These are phyloP conservation scores for Astrothelium subdiscretum DNA, from an alignment of 495 filamentous ascomycete genomes.

Conservation along the genomic window DNA sequence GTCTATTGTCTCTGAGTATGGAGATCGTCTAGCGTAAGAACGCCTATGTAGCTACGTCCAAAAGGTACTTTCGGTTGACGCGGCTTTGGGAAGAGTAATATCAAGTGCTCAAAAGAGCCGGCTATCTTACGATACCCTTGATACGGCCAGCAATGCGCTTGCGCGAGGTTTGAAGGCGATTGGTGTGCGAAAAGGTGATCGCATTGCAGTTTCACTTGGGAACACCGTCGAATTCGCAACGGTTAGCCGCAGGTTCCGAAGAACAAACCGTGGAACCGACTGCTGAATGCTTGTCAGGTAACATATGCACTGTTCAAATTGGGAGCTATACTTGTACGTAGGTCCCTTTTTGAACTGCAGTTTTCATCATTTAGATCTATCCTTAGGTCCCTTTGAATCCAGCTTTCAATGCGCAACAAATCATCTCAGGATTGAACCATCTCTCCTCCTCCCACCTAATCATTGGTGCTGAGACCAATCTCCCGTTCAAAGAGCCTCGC, in stretches of 20 bases:
- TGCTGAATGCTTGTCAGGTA: conserved; percentile 24
- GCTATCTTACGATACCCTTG: conserved; percentile 63
- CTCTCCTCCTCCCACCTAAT: conserved; percentile 66
- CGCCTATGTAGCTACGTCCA: conserved; percentile 16
- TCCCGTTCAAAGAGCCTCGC: conserved; percentile 66
- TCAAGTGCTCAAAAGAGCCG: conserved; percentile 50
- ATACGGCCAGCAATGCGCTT: conserved; percentile 63
- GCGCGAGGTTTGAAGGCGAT: conserved; percentile 59
- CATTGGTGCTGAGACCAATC: conserved; percentile 74
- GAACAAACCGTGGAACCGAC: background rate
- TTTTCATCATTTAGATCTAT: background rate
- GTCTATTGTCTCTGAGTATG: conserved; percentile 53
- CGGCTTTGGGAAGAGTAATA: conserved; percentile 43
- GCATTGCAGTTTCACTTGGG: conserved; percentile 76
- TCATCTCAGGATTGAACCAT: conserved; percentile 65
- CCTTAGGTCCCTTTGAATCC: conserved; percentile 76
- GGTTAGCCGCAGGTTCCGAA: conserved; percentile 28
- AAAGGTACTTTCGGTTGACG: background rate
- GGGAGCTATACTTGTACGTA: conserved; percentile 66
- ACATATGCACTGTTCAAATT: conserved; percentile 91
- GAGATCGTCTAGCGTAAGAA: conserved; percentile 63
- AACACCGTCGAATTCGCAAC: conserved; percentile 76
- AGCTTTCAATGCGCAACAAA: conserved; percentile 71
- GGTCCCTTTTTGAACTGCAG: too few species aligned
- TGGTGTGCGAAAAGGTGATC: conserved; percentile 73